phyloP scores from a whole-genome alignment of 2,329 filamentous ascomycete species.

The Phoma sp. region DNA sequence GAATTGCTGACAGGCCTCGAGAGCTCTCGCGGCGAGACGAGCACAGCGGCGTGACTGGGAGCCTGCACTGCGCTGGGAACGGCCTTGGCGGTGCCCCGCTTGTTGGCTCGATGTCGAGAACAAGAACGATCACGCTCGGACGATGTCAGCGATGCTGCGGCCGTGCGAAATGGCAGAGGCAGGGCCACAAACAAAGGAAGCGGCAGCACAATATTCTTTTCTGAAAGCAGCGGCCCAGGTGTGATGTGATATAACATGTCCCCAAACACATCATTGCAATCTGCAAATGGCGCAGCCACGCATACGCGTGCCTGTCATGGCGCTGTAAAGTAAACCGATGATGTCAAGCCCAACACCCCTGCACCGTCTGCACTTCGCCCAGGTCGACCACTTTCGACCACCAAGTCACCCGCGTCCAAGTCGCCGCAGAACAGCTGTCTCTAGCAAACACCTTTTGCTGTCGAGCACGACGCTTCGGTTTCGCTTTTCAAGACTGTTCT shows the following conservation, averaged over 20 bases:
- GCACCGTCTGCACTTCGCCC: not conserved
- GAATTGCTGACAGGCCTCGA: not conserved
- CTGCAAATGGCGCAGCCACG: slow-evolving; percentile 12
- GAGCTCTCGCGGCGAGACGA: not conserved
- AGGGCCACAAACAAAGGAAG: not conserved
- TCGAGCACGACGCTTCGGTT: not conserved
- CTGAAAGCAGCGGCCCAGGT: not conserved
- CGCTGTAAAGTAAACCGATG: slow-evolving; percentile 9
- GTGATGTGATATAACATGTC: not conserved
- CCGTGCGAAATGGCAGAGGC: slow-evolving; percentile 7
- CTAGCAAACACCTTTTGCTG: no score
- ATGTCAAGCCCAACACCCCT: slow-evolving; percentile 1
- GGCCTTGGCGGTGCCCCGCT: slow-evolving; percentile 32
- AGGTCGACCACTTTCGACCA: not conserved
- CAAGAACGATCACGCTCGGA: slow-evolving; percentile 5
- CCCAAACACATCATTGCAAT: not conserved
- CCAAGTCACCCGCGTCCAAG: not conserved
- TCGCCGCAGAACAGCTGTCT: no score
- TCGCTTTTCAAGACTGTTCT: not conserved
- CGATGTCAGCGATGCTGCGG: not conserved
- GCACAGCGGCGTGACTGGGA: slow-evolving; percentile 5
- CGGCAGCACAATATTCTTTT: not conserved
- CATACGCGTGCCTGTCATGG: slow-evolving; percentile 19
- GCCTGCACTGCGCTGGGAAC: not conserved
- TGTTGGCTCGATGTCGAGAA: not conserved